Evolutionary conservation across 164 flowering plant species (phyloP).

Genomic region (Piper longum): DNA sequence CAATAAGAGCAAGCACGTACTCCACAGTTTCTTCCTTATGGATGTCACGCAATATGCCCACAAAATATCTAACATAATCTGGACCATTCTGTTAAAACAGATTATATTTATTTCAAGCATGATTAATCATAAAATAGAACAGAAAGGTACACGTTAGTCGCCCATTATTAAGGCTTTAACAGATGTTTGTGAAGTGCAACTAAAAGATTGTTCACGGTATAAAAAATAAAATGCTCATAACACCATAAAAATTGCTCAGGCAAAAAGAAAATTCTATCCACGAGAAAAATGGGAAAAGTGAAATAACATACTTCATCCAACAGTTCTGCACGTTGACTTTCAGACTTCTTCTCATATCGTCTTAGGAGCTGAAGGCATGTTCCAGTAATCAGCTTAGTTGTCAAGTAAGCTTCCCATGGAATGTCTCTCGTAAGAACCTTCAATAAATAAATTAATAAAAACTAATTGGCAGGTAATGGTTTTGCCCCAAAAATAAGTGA

Average conservation of each 20-base stretch:
- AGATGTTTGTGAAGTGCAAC: no score
- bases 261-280: not conserved
- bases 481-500: no score
- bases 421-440: slow-evolving; percentile 93
- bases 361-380: slow-evolving; percentile 85
- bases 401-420: slow-evolving; percentile 99
- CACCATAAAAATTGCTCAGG: not conserved
- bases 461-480: not conserved
- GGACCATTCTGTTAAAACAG: slow-evolving; percentile 76
- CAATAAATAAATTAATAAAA: not conserved
- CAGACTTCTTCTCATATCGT: slow-evolving; percentile 81
- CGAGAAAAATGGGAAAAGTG: not conserved
- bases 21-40: slow-evolving; percentile 89
- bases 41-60: slow-evolving; percentile 74
- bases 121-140: no score
- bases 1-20: slow-evolving; percentile 82
- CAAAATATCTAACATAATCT: slow-evolving; percentile 73
- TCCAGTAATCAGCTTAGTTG: slow-evolving; percentile 84
- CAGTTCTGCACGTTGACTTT: slow-evolving; percentile 61
- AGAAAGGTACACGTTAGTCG: no score
- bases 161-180: no score
- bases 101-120: not conserved
- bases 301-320: slow-evolving; percentile 68
- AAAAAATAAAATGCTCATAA: not conserved
- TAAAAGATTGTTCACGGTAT: not conserved